Evolutionary conservation across 2,329 filamentous ascomycete species (phyloP).

Genomic region (Fusarium palustre): DNA sequence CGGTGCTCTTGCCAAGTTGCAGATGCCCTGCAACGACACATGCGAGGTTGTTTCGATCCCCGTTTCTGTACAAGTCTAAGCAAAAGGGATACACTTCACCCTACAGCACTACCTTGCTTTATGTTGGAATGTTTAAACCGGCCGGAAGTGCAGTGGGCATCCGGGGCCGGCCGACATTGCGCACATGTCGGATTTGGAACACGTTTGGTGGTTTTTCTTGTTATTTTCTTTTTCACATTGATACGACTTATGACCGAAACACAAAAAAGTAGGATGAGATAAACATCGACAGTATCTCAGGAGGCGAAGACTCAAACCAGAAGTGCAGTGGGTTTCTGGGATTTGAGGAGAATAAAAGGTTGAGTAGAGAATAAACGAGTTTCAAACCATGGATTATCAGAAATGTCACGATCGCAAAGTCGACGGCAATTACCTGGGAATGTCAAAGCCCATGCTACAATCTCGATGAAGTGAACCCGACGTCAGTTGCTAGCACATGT

Average conservation of each 20-base stretch:
- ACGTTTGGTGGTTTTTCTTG: constrained; percentile 4
- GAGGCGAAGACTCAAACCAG: constrained; percentile 11
- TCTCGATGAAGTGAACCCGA: background rate
- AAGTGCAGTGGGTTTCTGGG: constrained; percentile 48
- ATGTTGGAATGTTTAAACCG: background rate
- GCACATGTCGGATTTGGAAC: background rate
- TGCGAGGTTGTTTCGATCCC: constrained; percentile 41
- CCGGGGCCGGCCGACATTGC: constrained; percentile 8
- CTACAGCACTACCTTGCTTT: background rate
- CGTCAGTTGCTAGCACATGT: background rate
- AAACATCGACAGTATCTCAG: constrained; percentile 35
- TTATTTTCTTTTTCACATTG: constrained; percentile 2
- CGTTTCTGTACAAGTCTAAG: constrained; percentile 44
- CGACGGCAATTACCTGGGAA: too few relatives aligned
- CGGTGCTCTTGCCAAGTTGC: constrained; percentile 43
- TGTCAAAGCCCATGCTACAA: background rate
- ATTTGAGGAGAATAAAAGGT: background rate
- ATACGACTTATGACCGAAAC: constrained; percentile 25
- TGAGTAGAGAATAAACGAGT: background rate
- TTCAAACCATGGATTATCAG: background rate
- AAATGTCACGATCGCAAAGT: background rate
- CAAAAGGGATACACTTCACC: background rate
- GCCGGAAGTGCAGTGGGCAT: constrained; percentile 46
- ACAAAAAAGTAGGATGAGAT: constrained; percentile 18
- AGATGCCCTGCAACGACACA: constrained; percentile 44